phyloP scores from a whole-genome alignment of 208 protist genomes.

The Acanthamoeba lenticulata region DNA sequence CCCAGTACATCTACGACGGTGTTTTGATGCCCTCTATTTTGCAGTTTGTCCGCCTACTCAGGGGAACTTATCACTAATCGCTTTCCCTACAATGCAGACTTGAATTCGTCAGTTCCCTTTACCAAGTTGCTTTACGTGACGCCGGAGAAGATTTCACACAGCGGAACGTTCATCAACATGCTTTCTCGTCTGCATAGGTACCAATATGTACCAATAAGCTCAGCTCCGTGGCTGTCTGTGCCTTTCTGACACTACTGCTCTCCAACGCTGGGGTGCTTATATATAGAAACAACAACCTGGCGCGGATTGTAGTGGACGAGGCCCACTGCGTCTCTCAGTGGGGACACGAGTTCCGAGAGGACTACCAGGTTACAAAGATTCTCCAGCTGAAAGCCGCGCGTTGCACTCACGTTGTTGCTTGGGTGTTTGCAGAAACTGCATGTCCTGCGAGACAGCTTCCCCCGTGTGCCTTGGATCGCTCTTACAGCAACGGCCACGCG shows the following conservation, averaged over 20 bases:
- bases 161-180: conserved; percentile 57
- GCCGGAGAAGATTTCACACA: conserved; percentile 87
- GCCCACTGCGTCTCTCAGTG: conserved; percentile 92
- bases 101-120: background rate
- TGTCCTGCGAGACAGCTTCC: conserved; percentile 68
- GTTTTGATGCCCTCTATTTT: too few species aligned
- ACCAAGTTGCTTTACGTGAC: conserved; percentile 88
- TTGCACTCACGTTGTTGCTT: background rate
- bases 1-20: conserved; percentile 38
- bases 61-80: background rate
- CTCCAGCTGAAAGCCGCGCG: background rate
- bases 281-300: conserved; percentile 67
- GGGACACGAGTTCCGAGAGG: conserved; percentile 92
- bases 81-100: conserved; percentile 3
- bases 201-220: background rate
- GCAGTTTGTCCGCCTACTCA: background rate
- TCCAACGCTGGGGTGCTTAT: background rate
- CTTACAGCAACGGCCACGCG: conserved; percentile 90
- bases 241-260: background rate
- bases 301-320: conserved; percentile 91
- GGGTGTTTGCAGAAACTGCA: conserved; percentile 65
- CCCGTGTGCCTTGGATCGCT: conserved; percentile 74
- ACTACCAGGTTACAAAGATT: conserved; percentile 85
- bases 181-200: conserved; percentile 69
- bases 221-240: background rate